A percentile compares a stretch with the other conserved stretches of the same genome.
phyloP scores from a whole-genome alignment of 768 basidiomycete species.

The Lactarius psammicola region DNA sequence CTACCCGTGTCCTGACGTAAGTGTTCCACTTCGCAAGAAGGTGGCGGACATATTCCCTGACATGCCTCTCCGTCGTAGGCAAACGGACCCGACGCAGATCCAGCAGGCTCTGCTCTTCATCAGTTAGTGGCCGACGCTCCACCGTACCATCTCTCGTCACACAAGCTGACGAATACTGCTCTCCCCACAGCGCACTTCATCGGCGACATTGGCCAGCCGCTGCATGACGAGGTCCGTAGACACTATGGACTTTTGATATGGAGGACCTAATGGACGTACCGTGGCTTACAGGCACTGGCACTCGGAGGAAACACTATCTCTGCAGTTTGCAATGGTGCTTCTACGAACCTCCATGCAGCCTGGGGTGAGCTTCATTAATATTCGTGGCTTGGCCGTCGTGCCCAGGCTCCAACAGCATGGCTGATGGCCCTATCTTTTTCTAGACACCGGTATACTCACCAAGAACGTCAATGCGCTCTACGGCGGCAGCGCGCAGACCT shows the following conservation, averaged over 20 bases:
- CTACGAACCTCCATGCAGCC: slow-evolving; percentile 44
- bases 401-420: not conserved
- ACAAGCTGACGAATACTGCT: not conserved
- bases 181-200: slow-evolving; percentile 35
- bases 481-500: slow-evolving; percentile 31
- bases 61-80: not conserved
- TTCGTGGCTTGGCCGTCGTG: too few species aligned
- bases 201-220: slow-evolving; percentile 50
- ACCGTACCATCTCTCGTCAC: not conserved
- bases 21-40: not conserved
- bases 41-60: not conserved
- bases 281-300: slow-evolving; percentile 34
- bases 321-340: slow-evolving; percentile 41
- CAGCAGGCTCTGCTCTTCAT: slow-evolving; percentile 56
- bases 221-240: slow-evolving; percentile 41
- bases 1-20: slow-evolving; percentile 43
- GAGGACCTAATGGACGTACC: not conserved
- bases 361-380: slow-evolving; percentile 1
- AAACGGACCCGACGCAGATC: slow-evolving; percentile 42
- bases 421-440: not conserved
- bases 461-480: slow-evolving; percentile 30
- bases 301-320: slow-evolving; percentile 47
- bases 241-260: not conserved
- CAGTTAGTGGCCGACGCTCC: slow-evolving; percentile 29
- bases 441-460: slow-evolving; percentile 31